These are phyloP conservation scores for Warburgia ugandensis DNA, from an alignment of 164 flowering plant genomes.

Conservation along the genomic window DNA sequence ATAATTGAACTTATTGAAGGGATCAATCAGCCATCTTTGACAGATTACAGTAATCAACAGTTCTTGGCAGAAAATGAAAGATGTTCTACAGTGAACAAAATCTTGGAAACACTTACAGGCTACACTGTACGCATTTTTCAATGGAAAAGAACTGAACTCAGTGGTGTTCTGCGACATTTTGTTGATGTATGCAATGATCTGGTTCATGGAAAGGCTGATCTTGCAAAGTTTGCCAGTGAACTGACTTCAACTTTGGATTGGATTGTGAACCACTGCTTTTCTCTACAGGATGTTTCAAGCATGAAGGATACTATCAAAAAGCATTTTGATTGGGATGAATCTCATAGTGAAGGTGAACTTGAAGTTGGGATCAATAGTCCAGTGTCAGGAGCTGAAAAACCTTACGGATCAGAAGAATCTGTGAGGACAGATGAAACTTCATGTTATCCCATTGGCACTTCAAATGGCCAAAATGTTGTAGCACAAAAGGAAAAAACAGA, in stretches of 20 bases:
- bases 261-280: slow-evolving; percentile 49
- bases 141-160: slow-evolving; percentile 59
- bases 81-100: slow-evolving; percentile 12
- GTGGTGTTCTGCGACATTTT: slow-evolving; percentile 32
- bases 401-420: slow-evolving; percentile 10
- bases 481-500: slow-evolving; percentile 18
- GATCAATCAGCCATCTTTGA: slow-evolving; percentile 27
- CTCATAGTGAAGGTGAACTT: slow-evolving; percentile 35
- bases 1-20: slow-evolving; percentile 70
- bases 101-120: slow-evolving; percentile 23
- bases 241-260: slow-evolving; percentile 50
- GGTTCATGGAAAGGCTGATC: slow-evolving; percentile 32
- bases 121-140: slow-evolving; percentile 58
- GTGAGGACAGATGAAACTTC: slow-evolving; percentile 1
- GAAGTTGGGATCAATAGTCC: slow-evolving; percentile 11
- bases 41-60: slow-evolving; percentile 22
- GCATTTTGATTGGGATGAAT: slow-evolving; percentile 36
- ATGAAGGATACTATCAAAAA: slow-evolving; percentile 43
- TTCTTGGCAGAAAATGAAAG: slow-evolving; percentile 21
- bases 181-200: slow-evolving; percentile 40
- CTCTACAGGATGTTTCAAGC: slow-evolving; percentile 54
- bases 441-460: slow-evolving; percentile 10
- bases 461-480: slow-evolving; percentile 13
- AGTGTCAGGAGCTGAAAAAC: slow-evolving; percentile 11
- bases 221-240: slow-evolving; percentile 39